Percentiles rank a stretch among this genome's conserved stretches.
Evolutionary conservation across 306 rosid genomes (phyloP).

Genomic region (Prinsepia uniflora): DNA sequence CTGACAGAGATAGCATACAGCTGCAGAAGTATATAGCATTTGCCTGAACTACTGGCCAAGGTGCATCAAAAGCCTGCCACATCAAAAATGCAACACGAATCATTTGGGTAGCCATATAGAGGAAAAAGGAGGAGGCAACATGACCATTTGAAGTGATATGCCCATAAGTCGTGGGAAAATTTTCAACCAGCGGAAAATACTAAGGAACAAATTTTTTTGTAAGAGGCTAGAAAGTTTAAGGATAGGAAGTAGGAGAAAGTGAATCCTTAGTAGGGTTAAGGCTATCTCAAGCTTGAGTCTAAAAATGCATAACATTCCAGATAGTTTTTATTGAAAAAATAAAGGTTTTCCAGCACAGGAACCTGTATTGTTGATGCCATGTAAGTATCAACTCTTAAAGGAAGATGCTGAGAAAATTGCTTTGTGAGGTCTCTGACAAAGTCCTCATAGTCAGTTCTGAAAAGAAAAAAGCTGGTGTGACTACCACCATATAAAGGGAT

Average conservation of each 20-base stretch:
- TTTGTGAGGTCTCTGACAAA: slow-evolving; percentile 77
- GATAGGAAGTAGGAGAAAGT: not conserved
- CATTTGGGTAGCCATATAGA: not conserved
- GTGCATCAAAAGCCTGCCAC: slow-evolving; percentile 94
- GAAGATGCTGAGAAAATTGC: slow-evolving; percentile 65
- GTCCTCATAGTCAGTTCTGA: slow-evolving; percentile 76
- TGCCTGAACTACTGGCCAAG: slow-evolving; percentile 92
- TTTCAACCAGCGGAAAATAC: not conserved
- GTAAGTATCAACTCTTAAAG: slow-evolving; percentile 75
- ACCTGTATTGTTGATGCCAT: slow-evolving; percentile 86
- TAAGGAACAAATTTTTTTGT: not conserved
- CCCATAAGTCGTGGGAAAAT: not conserved
- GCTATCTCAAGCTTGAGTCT: not conserved
- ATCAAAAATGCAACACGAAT: slow-evolving; percentile 14
- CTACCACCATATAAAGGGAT: not conserved
- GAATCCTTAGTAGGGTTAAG: not conserved
- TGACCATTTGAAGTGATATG: not conserved
- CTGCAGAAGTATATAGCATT: slow-evolving; percentile 88
- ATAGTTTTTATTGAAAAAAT: not conserved
- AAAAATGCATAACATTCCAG: not conserved
- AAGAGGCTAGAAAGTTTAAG: not conserved
- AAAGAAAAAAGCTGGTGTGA: slow-evolving; percentile 23
- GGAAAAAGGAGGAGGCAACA: not conserved
- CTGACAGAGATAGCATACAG: slow-evolving; percentile 71
- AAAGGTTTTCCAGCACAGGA: slow-evolving; percentile 13